Percentiles rank a stretch among this genome's conserved stretches.
Evolutionary conservation across 306 rosid species (phyloP).

Genomic region (Dalbergia cochinchinensis): DNA sequence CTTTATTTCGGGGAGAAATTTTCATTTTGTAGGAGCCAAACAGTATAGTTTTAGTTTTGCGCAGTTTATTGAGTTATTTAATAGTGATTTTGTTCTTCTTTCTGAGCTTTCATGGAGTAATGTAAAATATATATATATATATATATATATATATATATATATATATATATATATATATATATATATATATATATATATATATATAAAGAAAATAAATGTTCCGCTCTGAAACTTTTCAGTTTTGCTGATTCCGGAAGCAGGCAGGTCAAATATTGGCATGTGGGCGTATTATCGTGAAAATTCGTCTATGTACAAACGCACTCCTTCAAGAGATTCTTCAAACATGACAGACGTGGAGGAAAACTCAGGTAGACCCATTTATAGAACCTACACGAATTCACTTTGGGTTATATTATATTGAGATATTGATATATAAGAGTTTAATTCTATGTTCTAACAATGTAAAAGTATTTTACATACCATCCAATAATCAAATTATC

Average conservation of each 20-base stretch:
- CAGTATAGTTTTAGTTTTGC: conserved; percentile 16
- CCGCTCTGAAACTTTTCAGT: conserved; percentile 26
- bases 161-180: too few relatives aligned
- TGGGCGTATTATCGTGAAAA: conserved; percentile 71
- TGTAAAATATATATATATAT: too few relatives aligned
- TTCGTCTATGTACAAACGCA: conserved; percentile 83
- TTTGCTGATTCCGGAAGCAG: conserved; percentile 44
- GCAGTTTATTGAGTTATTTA: not conserved
- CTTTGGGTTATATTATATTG: too few relatives aligned
- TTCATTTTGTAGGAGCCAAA: not conserved
- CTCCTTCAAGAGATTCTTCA: conserved; percentile 64
- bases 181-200: too few relatives aligned
- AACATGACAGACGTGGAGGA: conserved; percentile 67
- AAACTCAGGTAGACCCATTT: conserved; percentile 64
- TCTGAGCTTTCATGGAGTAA: conserved; percentile 13
- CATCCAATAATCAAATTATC: too few relatives aligned
- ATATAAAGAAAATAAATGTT: too few relatives aligned
- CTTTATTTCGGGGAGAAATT: conserved; percentile 26
- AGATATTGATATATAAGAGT: too few relatives aligned
- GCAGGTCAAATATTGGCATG: conserved; percentile 60
- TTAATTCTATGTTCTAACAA: too few relatives aligned
- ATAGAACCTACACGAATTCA: conserved; percentile 19
- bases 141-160: too few relatives aligned
- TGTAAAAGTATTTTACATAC: too few relatives aligned
- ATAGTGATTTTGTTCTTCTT: conserved; percentile 22